Evolutionary conservation across 805 yeast species (phyloP).

Genomic region (Kodamaea jinghongensis): DNA sequence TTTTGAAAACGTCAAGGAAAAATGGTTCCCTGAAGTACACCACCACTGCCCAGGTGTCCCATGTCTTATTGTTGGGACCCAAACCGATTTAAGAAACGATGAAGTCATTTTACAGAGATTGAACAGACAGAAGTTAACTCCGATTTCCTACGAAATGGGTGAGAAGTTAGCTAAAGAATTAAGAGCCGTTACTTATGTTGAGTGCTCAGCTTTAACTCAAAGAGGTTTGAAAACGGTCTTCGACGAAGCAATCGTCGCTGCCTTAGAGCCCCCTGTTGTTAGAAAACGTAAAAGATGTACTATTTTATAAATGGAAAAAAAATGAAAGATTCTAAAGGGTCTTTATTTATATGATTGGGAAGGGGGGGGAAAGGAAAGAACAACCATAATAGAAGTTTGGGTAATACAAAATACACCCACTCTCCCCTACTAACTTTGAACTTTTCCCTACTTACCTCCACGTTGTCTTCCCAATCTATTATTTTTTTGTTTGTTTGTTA

Average conservation of each 20-base stretch:
- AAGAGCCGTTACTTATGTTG: constrained; percentile 94
- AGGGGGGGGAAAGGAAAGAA: too few species aligned
- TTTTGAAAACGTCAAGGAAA: constrained; percentile 95
- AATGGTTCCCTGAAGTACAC: constrained; percentile 96
- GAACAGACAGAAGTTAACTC: constrained; percentile 84
- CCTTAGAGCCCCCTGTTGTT: constrained; percentile 93
- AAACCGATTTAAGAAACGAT: constrained; percentile 91
- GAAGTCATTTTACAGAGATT: constrained; percentile 86
- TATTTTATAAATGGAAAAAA: constrained; percentile 50
- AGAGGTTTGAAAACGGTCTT: constrained; percentile 96
- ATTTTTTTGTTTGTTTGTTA: too few species aligned
- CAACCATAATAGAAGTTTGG: too few species aligned
- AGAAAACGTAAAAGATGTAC: constrained; percentile 81
- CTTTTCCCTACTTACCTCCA: too few species aligned
- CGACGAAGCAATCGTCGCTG: constrained; percentile 98
- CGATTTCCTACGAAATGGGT: constrained; percentile 84
- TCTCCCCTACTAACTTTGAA: too few species aligned
- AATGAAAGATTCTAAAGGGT: too few species aligned
- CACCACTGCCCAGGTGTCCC: constrained; percentile 99
- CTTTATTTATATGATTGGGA: too few species aligned
- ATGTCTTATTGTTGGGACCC: constrained; percentile 95
- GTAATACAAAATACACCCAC: too few species aligned
- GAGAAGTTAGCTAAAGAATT: constrained; percentile 90
- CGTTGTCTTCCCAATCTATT: too few species aligned
- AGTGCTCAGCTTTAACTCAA: constrained; percentile 96